Evolutionary conservation across 371 early-diverging fungal species (phyloP), one percentile per base, ranked within the genome.

Genomic region (Phascolomyces articulosus): DNA sequence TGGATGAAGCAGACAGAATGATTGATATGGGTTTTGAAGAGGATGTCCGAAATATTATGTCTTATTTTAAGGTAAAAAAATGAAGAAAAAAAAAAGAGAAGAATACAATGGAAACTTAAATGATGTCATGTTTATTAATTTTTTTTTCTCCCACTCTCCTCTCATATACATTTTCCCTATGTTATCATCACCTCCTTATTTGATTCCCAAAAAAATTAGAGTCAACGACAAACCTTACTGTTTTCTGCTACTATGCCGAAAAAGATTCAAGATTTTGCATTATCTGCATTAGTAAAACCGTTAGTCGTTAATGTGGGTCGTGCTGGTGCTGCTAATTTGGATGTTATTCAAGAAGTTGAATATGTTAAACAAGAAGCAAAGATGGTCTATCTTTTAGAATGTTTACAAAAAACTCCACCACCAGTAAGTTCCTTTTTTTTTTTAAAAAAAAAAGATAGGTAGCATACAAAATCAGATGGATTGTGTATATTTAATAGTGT

Each of bases 1-100:
- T 99, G 92, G 97, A 98, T 75, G 98, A 97, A 77, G 97, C 98
- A n/a, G 99, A 99, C 86, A 87, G 97, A 57, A 96, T 98, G 95
- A 89, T 99, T 60, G 99, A 99, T 73, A 94, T 95, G 93, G 98
- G 98, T 9, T 98, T 98, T 75, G 97, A 97, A 70, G 88, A 92
- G 23, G 98, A 97, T 67, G 94, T 99, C 2, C 86, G 96, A 61
- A 92, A 88, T 28, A 96, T 98, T 66, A 90, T 90, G 85, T 95
- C 96, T 7, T 96, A 88, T 66, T 97, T 96, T 69, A 95, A 92
- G 78, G 87, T 87, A 71, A 57, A 27, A 21, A n/a, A 13, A 7
- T 51, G 66, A 29, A 28, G 21, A 4, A 44, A 41, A 44, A 28
- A 40, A 15, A 27, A 57, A 34, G 18, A 28, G 41, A 65, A 27